These are phyloP conservation scores for Colletotrichum ledebouriae DNA, from an alignment of 2,329 filamentous ascomycete species.

Conservation along the genomic window DNA sequence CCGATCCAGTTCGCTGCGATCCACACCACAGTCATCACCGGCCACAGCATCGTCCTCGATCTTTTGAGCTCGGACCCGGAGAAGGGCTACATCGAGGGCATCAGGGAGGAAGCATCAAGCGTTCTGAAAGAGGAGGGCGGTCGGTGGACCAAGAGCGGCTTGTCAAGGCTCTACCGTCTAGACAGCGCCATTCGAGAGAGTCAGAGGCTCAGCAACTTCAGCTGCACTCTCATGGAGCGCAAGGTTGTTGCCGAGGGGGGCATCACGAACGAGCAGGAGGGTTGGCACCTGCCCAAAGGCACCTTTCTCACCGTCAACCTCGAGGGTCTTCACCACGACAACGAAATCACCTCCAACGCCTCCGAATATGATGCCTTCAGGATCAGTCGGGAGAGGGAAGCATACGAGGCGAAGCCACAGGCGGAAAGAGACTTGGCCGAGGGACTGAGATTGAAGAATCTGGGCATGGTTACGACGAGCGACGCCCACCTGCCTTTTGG, in stretches of 20 bases:
- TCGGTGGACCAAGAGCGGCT: slow-evolving; percentile 61
- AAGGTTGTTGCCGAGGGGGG: slow-evolving; percentile 58
- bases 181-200: slow-evolving; percentile 68
- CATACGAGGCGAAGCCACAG: slow-evolving; percentile 48
- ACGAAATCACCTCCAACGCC: slow-evolving; percentile 57
- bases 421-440: slow-evolving; percentile 50
- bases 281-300: slow-evolving; percentile 60
- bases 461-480: slow-evolving; percentile 67
- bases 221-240: slow-evolving; percentile 60
- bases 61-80: slow-evolving; percentile 56
- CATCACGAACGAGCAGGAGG: slow-evolving; percentile 55
- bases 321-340: slow-evolving; percentile 61
- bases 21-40: slow-evolving; percentile 68
- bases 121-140: slow-evolving; percentile 52
- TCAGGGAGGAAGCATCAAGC: slow-evolving; percentile 59
- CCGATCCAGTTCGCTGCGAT: slow-evolving; percentile 71
- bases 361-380: slow-evolving; percentile 63
- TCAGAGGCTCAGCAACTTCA: slow-evolving; percentile 63
- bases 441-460: slow-evolving; percentile 53
- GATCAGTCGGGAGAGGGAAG: slow-evolving; percentile 59
- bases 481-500: slow-evolving; percentile 67
- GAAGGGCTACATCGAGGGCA: slow-evolving; percentile 51
- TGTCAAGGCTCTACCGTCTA: slow-evolving; percentile 58
- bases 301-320: slow-evolving; percentile 59
- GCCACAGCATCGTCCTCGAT: slow-evolving; percentile 62